Conservation (phyloP, 2,329 filamentous ascomycete species). For the Penicillium sp. region DNA sequence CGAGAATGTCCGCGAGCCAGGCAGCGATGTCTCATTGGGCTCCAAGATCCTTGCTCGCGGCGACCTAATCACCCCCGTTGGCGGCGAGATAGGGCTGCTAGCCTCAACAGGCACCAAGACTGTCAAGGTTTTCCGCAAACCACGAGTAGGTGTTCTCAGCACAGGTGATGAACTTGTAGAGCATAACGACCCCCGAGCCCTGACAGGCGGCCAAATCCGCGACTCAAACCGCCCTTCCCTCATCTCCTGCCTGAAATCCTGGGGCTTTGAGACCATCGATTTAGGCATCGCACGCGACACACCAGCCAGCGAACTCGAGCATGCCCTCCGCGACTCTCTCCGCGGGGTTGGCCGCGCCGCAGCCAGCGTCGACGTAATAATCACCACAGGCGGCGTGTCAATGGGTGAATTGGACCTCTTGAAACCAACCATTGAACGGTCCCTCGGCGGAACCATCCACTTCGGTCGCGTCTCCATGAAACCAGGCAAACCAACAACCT, state of each 20-base stretch:
- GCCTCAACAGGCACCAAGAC: constrained; percentile 77
- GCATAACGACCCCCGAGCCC: constrained; percentile 61
- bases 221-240: constrained; percentile 92
- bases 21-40: constrained; percentile 77
- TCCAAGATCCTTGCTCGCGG: constrained; percentile 73
- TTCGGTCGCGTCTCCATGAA: constrained; percentile 98
- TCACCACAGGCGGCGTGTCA: constrained; percentile 92
- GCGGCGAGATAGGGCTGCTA: constrained; percentile 87
- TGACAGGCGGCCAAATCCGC: constrained; percentile 81
- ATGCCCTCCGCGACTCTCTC: constrained; percentile 73
- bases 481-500: constrained; percentile 95
- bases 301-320: constrained; percentile 70
- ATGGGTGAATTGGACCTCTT: constrained; percentile 98
- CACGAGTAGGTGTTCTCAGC: constrained; percentile 82
- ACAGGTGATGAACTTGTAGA: constrained; percentile 93
- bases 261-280: constrained; percentile 79
- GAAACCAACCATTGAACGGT: constrained; percentile 91
- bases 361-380: constrained; percentile 69
- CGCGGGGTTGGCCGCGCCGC: constrained; percentile 50
- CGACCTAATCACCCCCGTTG: constrained; percentile 79
- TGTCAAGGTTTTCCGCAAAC: constrained; percentile 73
- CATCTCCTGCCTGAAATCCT: constrained; percentile 72
- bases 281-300: constrained; percentile 71
- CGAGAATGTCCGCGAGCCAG: constrained; percentile 89
- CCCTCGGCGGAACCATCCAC: constrained; percentile 87